Base-by-base conservation (phyloP, 1,139 yeast genomes). In the Zhuliangozyma parablackwelliae region DNA sequence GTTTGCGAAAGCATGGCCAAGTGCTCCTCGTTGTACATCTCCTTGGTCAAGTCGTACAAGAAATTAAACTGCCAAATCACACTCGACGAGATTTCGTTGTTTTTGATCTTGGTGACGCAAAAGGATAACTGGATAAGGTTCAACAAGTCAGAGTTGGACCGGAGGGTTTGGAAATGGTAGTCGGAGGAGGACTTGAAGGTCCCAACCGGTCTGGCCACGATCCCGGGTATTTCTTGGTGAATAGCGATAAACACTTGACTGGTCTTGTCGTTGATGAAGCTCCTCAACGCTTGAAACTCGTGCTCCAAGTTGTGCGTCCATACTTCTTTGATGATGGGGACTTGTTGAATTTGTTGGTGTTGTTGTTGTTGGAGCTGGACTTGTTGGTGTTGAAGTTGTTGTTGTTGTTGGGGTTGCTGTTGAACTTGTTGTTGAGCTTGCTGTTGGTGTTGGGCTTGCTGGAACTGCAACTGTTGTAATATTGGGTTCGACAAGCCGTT, bases 121-220 rank as follows among this genome's bases (percentile, higher is more conserved):
- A 92, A 72, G 3, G 96, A 95, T 37, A 92, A 75, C 61, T 92
- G 98, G 41, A 92, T 82, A 48, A 92, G 78, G 48, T 83, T 83
- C 46, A 90, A 65, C 39, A 92, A 70, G 60, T 94, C 98, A 3
- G 94, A 87, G 59, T 92, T 92, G 8, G 95, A 75, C 53, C 98
- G 75, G 62, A 92, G 75, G 0, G 97, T 92, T 61, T 92, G 98
- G 57, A 92, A 92, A 60, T 92, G 97, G 60, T 89, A 92, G 58
- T 92, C 98, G 24, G 87, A 76, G 10, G 94, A 85, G 8, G 94
- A 80, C 51, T 88, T 81, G 63, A 92, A 92, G 9, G 89, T 80
- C n/a, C 98, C 98, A 44, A 92, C 87, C 10, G 98, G 98, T 48
- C 98, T 76, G 1, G 96, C 96, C 21, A 92, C 86, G 26, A 94